Evolutionary conservation across 257 asterid genomes (phyloP), one percentile per base, ranked within the genome.

Genomic region (Phtheirospermum japonicum): DNA sequence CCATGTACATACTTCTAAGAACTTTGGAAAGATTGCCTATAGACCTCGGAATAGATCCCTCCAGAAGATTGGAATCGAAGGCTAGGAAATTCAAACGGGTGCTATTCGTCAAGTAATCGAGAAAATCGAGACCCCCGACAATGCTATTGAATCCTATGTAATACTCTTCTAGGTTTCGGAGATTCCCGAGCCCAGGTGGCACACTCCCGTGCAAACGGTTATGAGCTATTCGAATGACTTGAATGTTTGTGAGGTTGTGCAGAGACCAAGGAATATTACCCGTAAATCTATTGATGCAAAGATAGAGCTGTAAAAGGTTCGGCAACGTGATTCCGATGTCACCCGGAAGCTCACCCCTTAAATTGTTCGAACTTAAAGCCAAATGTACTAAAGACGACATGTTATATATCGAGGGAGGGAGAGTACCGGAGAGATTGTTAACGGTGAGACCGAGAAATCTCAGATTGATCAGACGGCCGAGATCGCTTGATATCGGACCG

Each of bases 131-230:
- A 31, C 82, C 84, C 31, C 78, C 73, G 14, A 64, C 79, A 16
- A 85, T 80, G 23, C 7, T 61, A 11, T 84, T 87, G 64, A 18
- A 65, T n/a, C 84, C 90, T 55, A 84, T 84, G 55, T 77, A 77
- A 9, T 80, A 82, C 76, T 76, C 63, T 40, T 67, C 76, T 6
- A 87, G 70, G 28, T 78, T 68, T 0, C 76, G 77, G 46, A 84
- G 85, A 65, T 84, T 82, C 34, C 78, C 90, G 2, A 84, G 75
- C 11, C 89, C 90, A 0, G 83, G 85, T 2, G 95, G 95, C 28
- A 87, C 65, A 19, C 43, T 70, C 28, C 93, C 95, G 7, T 83
- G 85, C 26, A 81, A 63, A 30, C 32, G 80, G 65, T 85, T 85
- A 45, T 63, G 63, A 0, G 82, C 84, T 76, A 83, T 62, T 6